Evolutionary conservation across 2,329 filamentous ascomycete species (phyloP).

Genomic region (Didymella sp.): DNA sequence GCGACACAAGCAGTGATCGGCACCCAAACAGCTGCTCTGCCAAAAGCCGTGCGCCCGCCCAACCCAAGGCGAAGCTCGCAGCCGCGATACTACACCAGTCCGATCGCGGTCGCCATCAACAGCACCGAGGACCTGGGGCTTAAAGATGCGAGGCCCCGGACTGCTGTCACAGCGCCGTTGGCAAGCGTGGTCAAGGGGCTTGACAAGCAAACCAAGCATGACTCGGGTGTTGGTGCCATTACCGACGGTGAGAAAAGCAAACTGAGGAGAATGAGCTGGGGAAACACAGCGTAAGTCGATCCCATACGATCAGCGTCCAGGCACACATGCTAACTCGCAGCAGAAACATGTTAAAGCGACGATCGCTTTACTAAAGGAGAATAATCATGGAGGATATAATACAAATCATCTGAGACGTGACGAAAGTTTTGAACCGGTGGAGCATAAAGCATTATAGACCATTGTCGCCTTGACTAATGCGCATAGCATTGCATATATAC

Average conservation of each 20-base stretch:
- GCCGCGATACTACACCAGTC: conserved; percentile 27
- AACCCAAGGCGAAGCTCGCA: conserved; percentile 16
- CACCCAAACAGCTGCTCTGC: background rate
- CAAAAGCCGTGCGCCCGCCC: background rate
- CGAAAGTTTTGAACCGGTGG: background rate
- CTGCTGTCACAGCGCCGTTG: background rate
- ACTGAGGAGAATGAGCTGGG: conserved; percentile 16
- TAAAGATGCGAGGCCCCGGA: background rate
- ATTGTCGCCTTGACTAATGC: background rate
- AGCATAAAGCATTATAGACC: background rate
- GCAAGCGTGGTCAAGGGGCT: background rate
- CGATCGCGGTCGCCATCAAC: background rate
- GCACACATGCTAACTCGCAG: background rate
- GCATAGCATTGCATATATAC: background rate
- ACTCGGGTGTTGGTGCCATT: conserved; percentile 9
- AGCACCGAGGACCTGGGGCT: conserved; percentile 11
- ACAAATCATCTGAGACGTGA: background rate
- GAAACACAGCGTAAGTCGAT: conserved; percentile 9
- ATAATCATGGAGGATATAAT: background rate
- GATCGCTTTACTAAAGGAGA: conserved; percentile 5
- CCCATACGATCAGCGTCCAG: background rate
- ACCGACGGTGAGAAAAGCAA: conserved; percentile 7
- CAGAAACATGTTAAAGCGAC: conserved; percentile 15
- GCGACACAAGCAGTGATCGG: conserved; percentile 1
- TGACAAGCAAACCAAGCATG: conserved; percentile 11